Evolutionary conservation across 108 stramenopile species (phyloP).

Genomic region (Discostella stelligeroides): DNA sequence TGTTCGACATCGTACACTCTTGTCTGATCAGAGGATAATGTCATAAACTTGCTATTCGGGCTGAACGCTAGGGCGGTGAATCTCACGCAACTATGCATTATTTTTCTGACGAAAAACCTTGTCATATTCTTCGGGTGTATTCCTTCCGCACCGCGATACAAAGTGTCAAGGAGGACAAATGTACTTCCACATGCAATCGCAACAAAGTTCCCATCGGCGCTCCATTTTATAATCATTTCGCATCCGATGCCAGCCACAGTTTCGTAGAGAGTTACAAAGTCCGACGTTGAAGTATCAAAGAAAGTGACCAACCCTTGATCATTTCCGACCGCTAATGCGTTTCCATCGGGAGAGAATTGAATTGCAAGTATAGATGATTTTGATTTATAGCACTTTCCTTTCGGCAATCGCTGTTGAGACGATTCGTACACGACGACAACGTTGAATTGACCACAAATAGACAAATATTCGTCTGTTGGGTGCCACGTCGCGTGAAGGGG

Average conservation of each 20-base stretch:
- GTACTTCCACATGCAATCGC: conserved; percentile 53
- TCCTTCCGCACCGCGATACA: conserved; percentile 14
- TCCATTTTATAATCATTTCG: conserved; percentile 67
- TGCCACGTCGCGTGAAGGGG: conserved; percentile 74
- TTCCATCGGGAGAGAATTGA: conserved; percentile 67
- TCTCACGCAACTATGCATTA: conserved; percentile 49
- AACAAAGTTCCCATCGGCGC: conserved; percentile 56
- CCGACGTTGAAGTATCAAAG: conserved; percentile 49
- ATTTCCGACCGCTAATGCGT: conserved; percentile 64
- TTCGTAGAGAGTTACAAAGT: conserved; percentile 67
- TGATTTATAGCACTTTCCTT: conserved; percentile 59
- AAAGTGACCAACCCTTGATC: conserved; percentile 71
- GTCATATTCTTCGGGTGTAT: conserved; percentile 31
- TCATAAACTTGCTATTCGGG: conserved; percentile 54
- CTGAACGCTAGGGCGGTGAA: conserved; percentile 54
- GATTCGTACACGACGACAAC: conserved; percentile 70
- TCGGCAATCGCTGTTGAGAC: conserved; percentile 53
- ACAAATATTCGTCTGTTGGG: conserved; percentile 69
- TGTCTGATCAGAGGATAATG: conserved; percentile 51
- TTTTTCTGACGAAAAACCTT: conserved; percentile 59
- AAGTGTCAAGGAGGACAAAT: conserved; percentile 57
- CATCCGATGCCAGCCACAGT: conserved; percentile 53
- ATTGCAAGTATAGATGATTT: conserved; percentile 60
- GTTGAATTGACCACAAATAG: conserved; percentile 67
- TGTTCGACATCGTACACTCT: conserved; percentile 51